These are phyloP conservation scores for Punica granatum DNA, from an alignment of 345 rosid genomes.

Conservation along the genomic window DNA sequence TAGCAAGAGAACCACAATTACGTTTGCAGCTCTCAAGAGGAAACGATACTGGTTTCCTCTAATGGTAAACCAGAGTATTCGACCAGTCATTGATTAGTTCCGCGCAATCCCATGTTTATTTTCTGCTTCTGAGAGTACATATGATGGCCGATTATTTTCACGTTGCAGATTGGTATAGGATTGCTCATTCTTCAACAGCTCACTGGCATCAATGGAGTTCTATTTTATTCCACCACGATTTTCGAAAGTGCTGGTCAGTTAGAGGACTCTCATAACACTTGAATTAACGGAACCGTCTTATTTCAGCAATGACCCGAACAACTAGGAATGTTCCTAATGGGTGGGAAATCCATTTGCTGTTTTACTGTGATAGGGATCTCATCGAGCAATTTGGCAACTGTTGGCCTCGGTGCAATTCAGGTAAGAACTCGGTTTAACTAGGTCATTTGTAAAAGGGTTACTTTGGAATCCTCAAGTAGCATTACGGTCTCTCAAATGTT, in stretches of 20 bases:
- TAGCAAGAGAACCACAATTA: conserved; percentile 57
- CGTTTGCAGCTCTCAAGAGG: conserved; percentile 79
- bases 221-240: conserved; percentile 83
- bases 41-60: conserved; percentile 95
- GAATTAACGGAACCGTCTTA: neutral
- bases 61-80: conserved; percentile 38
- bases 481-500: neutral
- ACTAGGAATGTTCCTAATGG: neutral
- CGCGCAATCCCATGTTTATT: neutral
- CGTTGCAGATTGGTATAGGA: conserved; percentile 76
- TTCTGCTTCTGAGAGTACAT: neutral
- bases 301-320: neutral
- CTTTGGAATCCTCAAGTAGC: neutral
- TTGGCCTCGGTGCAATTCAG: conserved; percentile 79
- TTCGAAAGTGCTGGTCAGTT: conserved; percentile 72
- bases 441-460: neutral
- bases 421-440: conserved; percentile 22
- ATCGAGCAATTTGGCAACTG: conserved; percentile 67
- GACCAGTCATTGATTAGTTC: neutral
- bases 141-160: neutral
- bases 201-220: conserved; percentile 87
- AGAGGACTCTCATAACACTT: neutral
- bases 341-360: neutral
- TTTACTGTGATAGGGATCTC: conserved; percentile 44
- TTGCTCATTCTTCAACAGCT: conserved; percentile 83